Conservation (phyloP, 2,329 filamentous ascomycete species). For the Pestalotiopsis sp. region DNA sequence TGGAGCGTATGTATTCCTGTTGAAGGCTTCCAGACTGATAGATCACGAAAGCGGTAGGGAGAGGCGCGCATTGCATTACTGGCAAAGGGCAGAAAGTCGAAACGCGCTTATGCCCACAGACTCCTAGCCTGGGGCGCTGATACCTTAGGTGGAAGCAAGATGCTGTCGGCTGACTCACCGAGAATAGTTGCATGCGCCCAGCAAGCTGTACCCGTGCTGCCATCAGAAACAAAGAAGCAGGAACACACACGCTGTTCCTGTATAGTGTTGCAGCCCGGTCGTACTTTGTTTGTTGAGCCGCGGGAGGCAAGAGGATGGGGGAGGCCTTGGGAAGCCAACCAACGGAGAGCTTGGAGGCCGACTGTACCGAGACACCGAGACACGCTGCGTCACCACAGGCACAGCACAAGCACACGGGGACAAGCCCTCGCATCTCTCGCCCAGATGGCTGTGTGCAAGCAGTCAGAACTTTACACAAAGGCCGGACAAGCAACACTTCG, state of each 20-base stretch:
- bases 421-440: background rate
- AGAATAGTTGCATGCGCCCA: background rate
- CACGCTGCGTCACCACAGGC: slow-evolving; percentile 2
- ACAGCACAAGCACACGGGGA: background rate
- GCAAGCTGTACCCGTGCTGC: slow-evolving; percentile 1
- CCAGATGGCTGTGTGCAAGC: background rate
- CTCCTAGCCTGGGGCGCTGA: background rate
- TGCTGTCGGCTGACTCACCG: background rate
- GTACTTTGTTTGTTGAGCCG: slow-evolving; percentile 1
- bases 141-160: background rate
- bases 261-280: background rate
- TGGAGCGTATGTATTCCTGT: background rate
- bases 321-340: background rate
- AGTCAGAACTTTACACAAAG: background rate
- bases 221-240: slow-evolving; percentile 2
- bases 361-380: background rate
- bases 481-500: background rate
- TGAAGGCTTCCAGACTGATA: background rate
- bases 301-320: background rate
- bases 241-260: slow-evolving; percentile 7
- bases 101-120: slow-evolving; percentile 4
- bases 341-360: background rate
- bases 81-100: background rate
- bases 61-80: background rate
- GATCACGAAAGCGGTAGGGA: background rate